Base-by-base conservation (phyloP, 1,139 yeast genomes). In the Yamadazyma atlantica region DNA sequence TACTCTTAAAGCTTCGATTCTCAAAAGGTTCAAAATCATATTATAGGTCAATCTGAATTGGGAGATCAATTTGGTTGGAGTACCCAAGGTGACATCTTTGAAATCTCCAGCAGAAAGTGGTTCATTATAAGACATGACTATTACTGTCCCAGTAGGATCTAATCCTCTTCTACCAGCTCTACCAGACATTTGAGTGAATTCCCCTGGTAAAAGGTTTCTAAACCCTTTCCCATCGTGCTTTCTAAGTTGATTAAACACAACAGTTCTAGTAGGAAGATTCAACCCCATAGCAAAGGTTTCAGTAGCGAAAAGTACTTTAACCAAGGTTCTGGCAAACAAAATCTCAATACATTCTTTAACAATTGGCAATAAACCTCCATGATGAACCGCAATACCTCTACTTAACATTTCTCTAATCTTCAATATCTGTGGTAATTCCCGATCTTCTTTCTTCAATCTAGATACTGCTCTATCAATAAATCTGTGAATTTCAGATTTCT, bases 271-370 rank as follows among this genome's bases (percentile, higher is more conserved):
- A 18, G 99, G 99, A 68, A 92, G 77, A 58, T 92, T 92, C 54
- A 92, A 76, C 10, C 99, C 99, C 90, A 92, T 94, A 2, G 98
- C 96, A 67, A 92, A 92, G 0, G 99, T 92, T 62, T 92, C 99
- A 0, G 99, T 92, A 0, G 98, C 98, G 67, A 92, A 92, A 36
- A 92, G 69, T 0, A 90, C 95, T 58, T 89, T 90, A 29, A 92
- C 87, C 37, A 92, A 71, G 0, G 95, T 81, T 51, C 78, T 83
- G 1, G 97, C 83, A 64, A 92, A 92, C 34, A 92, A 64, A 41
- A 92, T 90, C 62, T 92, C 99, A 50, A 92, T 92, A 38, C 90
- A 84, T 58, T 92, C 99, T 53, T 92, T 92, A 29, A 92, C 95
- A 41, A 92, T 92, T 0, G 99, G 99, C 41, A 92, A 67, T 39